phyloP scores from a whole-genome alignment of 2,329 filamentous ascomycete species.

The Fusarium sp. region DNA sequence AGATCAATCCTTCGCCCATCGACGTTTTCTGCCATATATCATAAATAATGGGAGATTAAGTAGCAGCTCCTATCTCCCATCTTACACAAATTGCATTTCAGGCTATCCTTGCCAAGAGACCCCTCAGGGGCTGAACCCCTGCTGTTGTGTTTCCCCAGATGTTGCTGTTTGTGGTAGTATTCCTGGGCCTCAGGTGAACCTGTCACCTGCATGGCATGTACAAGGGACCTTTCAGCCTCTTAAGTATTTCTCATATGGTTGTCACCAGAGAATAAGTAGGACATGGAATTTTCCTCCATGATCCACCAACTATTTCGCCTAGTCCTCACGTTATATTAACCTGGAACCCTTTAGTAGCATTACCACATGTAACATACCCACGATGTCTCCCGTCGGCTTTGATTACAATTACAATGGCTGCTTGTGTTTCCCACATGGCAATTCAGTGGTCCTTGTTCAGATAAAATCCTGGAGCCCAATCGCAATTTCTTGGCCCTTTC shows the following conservation, averaged over 20 bases:
- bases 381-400: constrained; percentile 25
- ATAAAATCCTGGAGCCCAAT: neutral
- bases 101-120: constrained; percentile 28
- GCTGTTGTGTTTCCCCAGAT: constrained; percentile 37
- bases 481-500: neutral
- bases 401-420: constrained; percentile 34
- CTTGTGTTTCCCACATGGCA: constrained; percentile 47
- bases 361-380: constrained; percentile 19
- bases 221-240: constrained; percentile 2
- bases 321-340: constrained; percentile 6
- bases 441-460: constrained; percentile 19
- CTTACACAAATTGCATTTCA: constrained; percentile 7
- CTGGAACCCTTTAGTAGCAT: constrained; percentile 17
- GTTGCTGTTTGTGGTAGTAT: constrained; percentile 19
- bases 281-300: neutral
- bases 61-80: constrained; percentile 1
- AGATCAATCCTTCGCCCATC: neutral
- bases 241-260: neutral
- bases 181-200: constrained; percentile 49
- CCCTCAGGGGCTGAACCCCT: constrained; percentile 34
- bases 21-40: neutral
- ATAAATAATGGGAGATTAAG: neutral
- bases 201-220: constrained; percentile 36
- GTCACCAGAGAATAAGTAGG: neutral
- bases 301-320: constrained; percentile 3